Evolutionary conservation across 768 basidiomycete species (phyloP), one percentile per base, ranked within the genome.

Genomic region (Pisolithus marmoratus): DNA sequence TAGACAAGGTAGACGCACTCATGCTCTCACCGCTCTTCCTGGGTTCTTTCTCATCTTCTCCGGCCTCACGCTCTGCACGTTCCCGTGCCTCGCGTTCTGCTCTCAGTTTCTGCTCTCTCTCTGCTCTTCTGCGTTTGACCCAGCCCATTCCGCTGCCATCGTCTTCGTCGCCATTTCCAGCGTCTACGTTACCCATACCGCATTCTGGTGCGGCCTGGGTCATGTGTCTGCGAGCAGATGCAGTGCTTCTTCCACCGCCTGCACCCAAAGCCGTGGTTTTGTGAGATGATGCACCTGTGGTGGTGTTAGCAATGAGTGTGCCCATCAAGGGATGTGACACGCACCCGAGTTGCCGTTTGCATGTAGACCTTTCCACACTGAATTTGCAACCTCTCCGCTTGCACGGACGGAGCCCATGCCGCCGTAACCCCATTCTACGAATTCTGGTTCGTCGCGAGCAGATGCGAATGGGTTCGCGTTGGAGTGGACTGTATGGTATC

Each of bases 351-450:
- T 41, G 27, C 61, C 63, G 3, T 59, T 59, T 41, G 58, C 51
- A 36, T 68, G 63, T 1, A 69, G 3, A 0, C 60, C 64, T 27
- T 54, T 64, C 62, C 65, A 66, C 45, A 61, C 58, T 22, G 65
- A 63, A 29, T 62, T 66, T 19, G 60, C 66, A 27, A 63, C 54
- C 9, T 58, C 68, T 5, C 48, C 59, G 15, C 65, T 62, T 22
- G 60, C 61, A 3, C 61, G 46, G 1, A 75, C 74, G 34, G 77
- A 79, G 24, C 91, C 91, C 85, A 92, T 85, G 2, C 88, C 88
- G 29, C 88, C 88, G 52, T 87, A 89, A 0, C 92, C 92, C 92
- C 92, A 94, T 67, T 94, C 92, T 15, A 92, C 89, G 58, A 94
- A 94, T 63, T 86, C 86, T 29, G 87, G 86, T 0, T 83, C 79